Conservation (phyloP, 23 red algal genomes). For the Gracilariopsis chorda region DNA sequence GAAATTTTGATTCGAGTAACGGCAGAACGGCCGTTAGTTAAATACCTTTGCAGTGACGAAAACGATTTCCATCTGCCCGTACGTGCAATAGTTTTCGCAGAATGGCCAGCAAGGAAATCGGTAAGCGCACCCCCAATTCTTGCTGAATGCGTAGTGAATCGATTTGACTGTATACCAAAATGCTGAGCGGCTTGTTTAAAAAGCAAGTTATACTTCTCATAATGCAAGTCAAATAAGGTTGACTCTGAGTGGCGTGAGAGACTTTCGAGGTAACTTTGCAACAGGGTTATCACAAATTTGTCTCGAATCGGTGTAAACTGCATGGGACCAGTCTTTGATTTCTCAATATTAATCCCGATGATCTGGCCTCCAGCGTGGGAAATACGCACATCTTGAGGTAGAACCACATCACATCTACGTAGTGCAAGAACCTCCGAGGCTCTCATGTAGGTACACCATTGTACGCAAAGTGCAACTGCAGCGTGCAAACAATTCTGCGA, state of each 20-base stretch:
- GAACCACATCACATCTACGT: background rate
- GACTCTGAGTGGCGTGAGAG: too few relatives aligned
- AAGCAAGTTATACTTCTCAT: background rate
- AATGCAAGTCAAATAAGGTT: background rate
- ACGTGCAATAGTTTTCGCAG: background rate
- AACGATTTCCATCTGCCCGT: background rate
- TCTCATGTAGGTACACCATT: background rate
- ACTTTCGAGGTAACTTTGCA: background rate
- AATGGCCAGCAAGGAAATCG: background rate
- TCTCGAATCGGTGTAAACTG: background rate
- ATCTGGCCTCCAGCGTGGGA: background rate
- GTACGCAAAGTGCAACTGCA: background rate
- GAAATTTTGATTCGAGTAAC: too few relatives aligned
- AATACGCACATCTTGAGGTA: background rate
- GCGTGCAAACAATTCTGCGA: too few relatives aligned
- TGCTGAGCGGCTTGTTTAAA: background rate
- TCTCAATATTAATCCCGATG: background rate
- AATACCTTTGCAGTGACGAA: background rate
- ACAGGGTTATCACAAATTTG: background rate
- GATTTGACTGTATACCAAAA: background rate
- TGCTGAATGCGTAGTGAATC: background rate
- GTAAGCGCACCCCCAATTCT: background rate
- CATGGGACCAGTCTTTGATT: background rate
- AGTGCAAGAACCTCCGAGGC: background rate
- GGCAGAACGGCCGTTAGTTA: too few relatives aligned